Evolutionary conservation across 345 rosid genomes (phyloP).

Genomic region (Populus ilicifolia): DNA sequence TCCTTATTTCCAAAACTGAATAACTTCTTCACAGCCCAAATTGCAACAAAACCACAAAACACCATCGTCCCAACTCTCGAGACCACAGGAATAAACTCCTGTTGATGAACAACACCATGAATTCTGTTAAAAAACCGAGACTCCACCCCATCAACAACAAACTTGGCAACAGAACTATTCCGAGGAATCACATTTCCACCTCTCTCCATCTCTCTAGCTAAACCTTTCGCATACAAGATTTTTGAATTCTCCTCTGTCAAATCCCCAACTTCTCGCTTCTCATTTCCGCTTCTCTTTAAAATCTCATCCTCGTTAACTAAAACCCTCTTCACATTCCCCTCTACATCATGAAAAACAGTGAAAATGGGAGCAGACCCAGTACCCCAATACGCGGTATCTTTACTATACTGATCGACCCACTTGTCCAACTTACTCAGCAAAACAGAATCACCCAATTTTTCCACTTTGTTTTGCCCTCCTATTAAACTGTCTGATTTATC

Average conservation of each 20-base stretch:
- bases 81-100: slow-evolving; percentile 37
- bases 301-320: slow-evolving; percentile 57
- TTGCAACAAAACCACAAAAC: slow-evolving; percentile 46
- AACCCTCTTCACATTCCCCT: slow-evolving; percentile 58
- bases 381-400: slow-evolving; percentile 72
- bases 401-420: slow-evolving; percentile 59
- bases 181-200: slow-evolving; percentile 56
- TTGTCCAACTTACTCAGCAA: slow-evolving; percentile 52
- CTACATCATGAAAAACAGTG: slow-evolving; percentile 46
- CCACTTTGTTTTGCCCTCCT: slow-evolving; percentile 21
- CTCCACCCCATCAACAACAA: slow-evolving; percentile 41
- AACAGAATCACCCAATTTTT: slow-evolving; percentile 40
- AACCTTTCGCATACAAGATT: slow-evolving; percentile 44
- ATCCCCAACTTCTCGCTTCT: slow-evolving; percentile 30
- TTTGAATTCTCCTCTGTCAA: slow-evolving; percentile 35
- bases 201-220: slow-evolving; percentile 65
- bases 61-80: slow-evolving; percentile 44
- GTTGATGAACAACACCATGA: slow-evolving; percentile 28
- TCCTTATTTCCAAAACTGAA: slow-evolving; percentile 35
- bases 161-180: slow-evolving; percentile 62
- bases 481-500: slow-evolving; percentile 18
- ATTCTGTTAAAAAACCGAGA: slow-evolving; percentile 36
- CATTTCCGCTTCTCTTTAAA: slow-evolving; percentile 34
- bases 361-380: slow-evolving; percentile 64
- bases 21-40: slow-evolving; percentile 50